Evolutionary conservation across 73 alveolate species (phyloP).

Genomic region (Stentor coeruleus): DNA sequence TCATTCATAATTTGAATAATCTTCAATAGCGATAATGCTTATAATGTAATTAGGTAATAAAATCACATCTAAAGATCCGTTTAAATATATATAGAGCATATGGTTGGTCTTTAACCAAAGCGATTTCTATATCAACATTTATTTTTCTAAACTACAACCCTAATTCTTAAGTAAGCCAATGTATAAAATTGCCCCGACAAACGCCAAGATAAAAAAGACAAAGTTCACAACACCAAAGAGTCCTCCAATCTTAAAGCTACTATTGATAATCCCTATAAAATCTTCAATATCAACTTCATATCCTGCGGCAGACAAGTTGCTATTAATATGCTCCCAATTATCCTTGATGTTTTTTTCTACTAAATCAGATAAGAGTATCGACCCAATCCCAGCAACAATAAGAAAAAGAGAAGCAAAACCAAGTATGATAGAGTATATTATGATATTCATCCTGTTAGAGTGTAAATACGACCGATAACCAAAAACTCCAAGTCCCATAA

Average conservation of each 20-base stretch:
- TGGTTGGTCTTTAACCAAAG: too few species aligned
- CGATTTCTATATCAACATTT: too few species aligned
- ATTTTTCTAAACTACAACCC: too few species aligned
- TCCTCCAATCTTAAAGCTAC: slow-evolving; percentile 8
- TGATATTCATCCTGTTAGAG: background rate
- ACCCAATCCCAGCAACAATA: slow-evolving; percentile 10
- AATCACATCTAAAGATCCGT: too few species aligned
- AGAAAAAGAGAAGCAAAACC: background rate
- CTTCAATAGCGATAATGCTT: too few species aligned
- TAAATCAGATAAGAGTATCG: background rate
- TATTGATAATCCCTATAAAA: background rate
- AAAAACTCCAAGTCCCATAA: slow-evolving; percentile 9
- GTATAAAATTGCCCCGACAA: slow-evolving; percentile 3
- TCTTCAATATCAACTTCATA: slow-evolving; percentile 18
- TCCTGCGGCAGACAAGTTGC: background rate
- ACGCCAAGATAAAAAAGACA: background rate
- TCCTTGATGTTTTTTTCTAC: background rate
- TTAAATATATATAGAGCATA: too few species aligned
- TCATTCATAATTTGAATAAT: too few species aligned
- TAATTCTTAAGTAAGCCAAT: background rate
- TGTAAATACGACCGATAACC: background rate
- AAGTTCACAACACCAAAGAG: slow-evolving; percentile 16
- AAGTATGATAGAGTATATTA: background rate
- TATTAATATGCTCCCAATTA: slow-evolving; percentile 2
- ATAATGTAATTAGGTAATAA: too few species aligned